These are phyloP conservation scores for Chrysochromulina parva DNA, from an alignment of 78 protist species.

Conservation along the genomic window DNA sequence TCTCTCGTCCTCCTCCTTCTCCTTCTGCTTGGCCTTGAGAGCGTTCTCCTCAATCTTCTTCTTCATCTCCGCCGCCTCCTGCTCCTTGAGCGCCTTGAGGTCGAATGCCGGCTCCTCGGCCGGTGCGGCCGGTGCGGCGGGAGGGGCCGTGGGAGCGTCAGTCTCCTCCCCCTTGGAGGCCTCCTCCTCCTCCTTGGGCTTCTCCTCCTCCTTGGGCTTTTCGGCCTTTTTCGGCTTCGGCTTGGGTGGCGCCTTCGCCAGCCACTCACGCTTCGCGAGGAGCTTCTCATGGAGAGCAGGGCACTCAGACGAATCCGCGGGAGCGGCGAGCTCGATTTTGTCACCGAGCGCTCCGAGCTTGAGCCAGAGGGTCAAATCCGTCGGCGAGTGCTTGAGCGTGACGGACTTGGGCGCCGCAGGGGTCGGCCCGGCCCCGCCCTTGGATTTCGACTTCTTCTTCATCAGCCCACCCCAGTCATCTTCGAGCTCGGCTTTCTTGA, in stretches of 20 bases:
- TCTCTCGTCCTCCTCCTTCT: not conserved
- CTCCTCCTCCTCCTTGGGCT: not conserved
- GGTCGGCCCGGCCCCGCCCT: not conserved
- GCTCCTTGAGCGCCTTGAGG: not conserved
- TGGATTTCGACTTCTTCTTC: not conserved
- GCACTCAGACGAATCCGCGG: not conserved
- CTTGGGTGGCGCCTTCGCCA: constrained; percentile 29
- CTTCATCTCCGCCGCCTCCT: not conserved
- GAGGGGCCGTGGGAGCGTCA: too few species aligned
- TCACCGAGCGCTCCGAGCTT: not conserved
- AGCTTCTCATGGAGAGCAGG: not conserved
- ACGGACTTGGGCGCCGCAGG: not conserved
- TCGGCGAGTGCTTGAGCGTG: not conserved
- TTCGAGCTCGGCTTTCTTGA: not conserved
- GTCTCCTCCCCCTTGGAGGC: not conserved
- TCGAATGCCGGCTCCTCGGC: not conserved
- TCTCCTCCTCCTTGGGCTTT: not conserved
- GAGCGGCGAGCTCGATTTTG: not conserved
- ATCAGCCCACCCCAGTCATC: not conserved
- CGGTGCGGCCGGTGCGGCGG: too few species aligned
- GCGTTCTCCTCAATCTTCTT: not conserved
- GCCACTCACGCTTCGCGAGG: constrained; percentile 11
- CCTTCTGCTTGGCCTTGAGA: not conserved
- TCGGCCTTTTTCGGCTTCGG: not conserved
- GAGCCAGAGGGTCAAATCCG: not conserved